Evolutionary conservation across 768 basidiomycete genomes (phyloP), one percentile per base, ranked within the genome.

Genomic region (Basidioascus undulatus): DNA sequence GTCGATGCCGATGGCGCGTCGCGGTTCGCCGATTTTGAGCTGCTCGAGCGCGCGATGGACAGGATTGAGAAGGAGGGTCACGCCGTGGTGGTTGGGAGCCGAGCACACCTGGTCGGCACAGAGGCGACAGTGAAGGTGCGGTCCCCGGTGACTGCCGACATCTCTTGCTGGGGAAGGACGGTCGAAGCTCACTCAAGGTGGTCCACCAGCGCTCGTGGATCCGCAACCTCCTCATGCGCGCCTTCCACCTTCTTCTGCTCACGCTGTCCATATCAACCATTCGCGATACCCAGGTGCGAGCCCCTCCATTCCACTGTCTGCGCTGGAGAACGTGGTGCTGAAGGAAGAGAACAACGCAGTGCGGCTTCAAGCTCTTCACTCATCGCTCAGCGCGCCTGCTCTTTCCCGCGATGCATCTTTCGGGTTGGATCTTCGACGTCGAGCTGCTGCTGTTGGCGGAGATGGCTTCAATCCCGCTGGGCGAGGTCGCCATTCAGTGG

Each of bases 1-100:
- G 87, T 76, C 32, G 87, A 96, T 52, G 87, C 87, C 7, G 87
- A 96, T 49, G 87, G 79, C 4, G 87, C 87, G 26, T 86, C 82
- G 45, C 66, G 72, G 35, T 86, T 96, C 51, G 65, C 70, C 34
- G 87, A 92, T 53, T 55, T 94, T 16, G 77, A 81, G 48, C 52
- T 62, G n/a, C 60, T 94, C 21, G 81, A 83, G 71, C 59, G 59
- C 13, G 67, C 67, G 21, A 74, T 87, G 69, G 76, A 86, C 53
- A 49, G 49, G 35, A 55, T 78, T 35, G 54, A 58, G 40, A 64
- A 62, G 0, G 64, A 64, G 0, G 63, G 68, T 2, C 70, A 71
- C 2, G 74, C 75, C 3, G 70, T 80, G 11, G 74, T 63, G 0
- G 59, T 92, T 1, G 89, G 87, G 2, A 86, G 81, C 51, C 62